phyloP scores from a whole-genome alignment of 2,329 filamentous ascomycete species.

The Trichoderma citrinoviride region DNA sequence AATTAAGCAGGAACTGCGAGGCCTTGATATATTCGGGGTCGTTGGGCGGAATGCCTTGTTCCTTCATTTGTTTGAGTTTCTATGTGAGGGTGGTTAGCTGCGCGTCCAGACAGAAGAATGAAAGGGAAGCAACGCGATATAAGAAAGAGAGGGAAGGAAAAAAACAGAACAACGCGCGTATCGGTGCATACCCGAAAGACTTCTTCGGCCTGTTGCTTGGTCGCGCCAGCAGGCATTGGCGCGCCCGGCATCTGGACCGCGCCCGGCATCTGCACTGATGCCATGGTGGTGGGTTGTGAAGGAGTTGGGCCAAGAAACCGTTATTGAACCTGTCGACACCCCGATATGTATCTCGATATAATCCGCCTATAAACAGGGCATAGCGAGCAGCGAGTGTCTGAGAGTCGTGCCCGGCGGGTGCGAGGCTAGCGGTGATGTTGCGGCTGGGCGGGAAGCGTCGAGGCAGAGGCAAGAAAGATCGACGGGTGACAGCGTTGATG shows the following conservation, averaged over 20 bases:
- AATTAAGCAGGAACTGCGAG: conserved; percentile 68
- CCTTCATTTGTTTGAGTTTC: conserved; percentile 89
- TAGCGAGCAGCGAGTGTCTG: conserved; percentile 35
- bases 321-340: conserved; percentile 25
- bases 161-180: neutral
- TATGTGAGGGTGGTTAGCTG: conserved; percentile 37
- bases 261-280: conserved; percentile 72
- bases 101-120: neutral
- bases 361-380: conserved; percentile 37
- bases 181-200: conserved; percentile 58
- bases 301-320: conserved; percentile 20
- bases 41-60: conserved; percentile 71
- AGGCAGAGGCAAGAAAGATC: neutral
- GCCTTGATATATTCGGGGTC: conserved; percentile 88
- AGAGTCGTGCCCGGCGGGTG: conserved; percentile 16
- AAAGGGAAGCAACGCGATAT: conserved; percentile 6
- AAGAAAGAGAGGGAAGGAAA: neutral
- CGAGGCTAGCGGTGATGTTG: conserved; percentile 32
- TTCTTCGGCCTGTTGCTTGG: conserved; percentile 74
- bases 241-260: conserved; percentile 65
- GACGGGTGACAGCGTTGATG: conserved; percentile 13
- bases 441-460: conserved; percentile 15
- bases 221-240: conserved; percentile 64
- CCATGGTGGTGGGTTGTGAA: conserved; percentile 56
- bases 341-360: conserved; percentile 28